Evolutionary conservation across 352 stramenopile genomes (phyloP).

Genomic region (Globisporangium perplexum): DNA sequence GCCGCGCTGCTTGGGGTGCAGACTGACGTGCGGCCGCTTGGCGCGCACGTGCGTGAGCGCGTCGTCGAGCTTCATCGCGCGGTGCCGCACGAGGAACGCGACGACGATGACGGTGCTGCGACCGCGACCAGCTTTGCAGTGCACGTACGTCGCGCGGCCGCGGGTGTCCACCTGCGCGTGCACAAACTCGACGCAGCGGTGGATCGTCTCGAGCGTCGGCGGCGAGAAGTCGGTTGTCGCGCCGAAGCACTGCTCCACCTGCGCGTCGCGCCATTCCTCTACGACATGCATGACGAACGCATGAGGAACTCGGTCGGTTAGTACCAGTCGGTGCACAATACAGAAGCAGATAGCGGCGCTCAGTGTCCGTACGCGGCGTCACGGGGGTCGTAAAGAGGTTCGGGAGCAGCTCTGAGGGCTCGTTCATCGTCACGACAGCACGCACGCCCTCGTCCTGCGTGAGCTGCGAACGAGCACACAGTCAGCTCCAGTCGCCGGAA

Average conservation of each 20-base stretch:
- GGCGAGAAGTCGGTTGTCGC: slow-evolving; percentile 61
- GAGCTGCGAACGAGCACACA: slow-evolving; percentile 19
- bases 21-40: slow-evolving; percentile 59
- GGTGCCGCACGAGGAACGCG: slow-evolving; percentile 63
- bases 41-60: slow-evolving; percentile 42
- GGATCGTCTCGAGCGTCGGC: slow-evolving; percentile 57
- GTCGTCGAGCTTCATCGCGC: slow-evolving; percentile 45
- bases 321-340: neutral
- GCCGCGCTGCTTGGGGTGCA: slow-evolving; percentile 51
- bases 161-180: slow-evolving; percentile 46
- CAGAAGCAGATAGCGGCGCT: neutral
- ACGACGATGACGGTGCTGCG: slow-evolving; percentile 71
- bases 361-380: slow-evolving; percentile 28
- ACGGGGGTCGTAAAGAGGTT: slow-evolving; percentile 61
- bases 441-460: slow-evolving; percentile 45
- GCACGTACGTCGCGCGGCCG: slow-evolving; percentile 64
- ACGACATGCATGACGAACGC: neutral
- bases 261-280: slow-evolving; percentile 49
- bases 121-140: slow-evolving; percentile 76
- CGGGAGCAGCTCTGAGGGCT: slow-evolving; percentile 54
- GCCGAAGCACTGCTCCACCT: slow-evolving; percentile 58
- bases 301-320: neutral
- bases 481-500: neutral
- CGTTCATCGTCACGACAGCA: slow-evolving; percentile 79
- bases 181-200: slow-evolving; percentile 59